Conservation (phyloP, 441 rosid genomes). For the Gossypium lobatum region DNA sequence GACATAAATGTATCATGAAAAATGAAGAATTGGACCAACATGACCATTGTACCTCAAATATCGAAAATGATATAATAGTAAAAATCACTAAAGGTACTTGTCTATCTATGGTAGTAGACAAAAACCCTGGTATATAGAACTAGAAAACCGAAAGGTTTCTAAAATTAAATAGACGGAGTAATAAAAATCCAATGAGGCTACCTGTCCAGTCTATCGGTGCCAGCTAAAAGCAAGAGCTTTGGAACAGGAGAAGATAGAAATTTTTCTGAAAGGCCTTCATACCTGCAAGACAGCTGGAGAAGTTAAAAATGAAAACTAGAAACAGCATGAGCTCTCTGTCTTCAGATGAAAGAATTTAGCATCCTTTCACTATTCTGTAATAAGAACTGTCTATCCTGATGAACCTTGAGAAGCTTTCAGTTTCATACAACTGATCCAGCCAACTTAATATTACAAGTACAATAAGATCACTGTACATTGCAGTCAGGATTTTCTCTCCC, state of each 20-base stretch:
- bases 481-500: background rate
- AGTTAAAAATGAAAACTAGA: conserved; percentile 1
- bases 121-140: background rate
- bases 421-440: background rate
- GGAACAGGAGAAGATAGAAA: conserved; percentile 82
- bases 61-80: background rate
- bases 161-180: background rate
- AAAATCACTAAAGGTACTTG: background rate
- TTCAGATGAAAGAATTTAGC: background rate
- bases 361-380: background rate
- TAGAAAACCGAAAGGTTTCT: background rate
- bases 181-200: conserved; percentile 15
- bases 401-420: background rate
- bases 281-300: conserved; percentile 49
- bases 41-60: background rate
- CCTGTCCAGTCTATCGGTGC: conserved; percentile 93
- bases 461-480: background rate
- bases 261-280: conserved; percentile 89
- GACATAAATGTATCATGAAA: background rate
- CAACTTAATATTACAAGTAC: background rate
- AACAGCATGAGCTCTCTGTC: background rate
- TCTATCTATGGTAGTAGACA: background rate
- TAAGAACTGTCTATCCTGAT: background rate
- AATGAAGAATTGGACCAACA: background rate
- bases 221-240: conserved; percentile 81